Base-by-base conservation (phyloP, 805 yeast genomes). In the Lipomyces lipofer region DNA sequence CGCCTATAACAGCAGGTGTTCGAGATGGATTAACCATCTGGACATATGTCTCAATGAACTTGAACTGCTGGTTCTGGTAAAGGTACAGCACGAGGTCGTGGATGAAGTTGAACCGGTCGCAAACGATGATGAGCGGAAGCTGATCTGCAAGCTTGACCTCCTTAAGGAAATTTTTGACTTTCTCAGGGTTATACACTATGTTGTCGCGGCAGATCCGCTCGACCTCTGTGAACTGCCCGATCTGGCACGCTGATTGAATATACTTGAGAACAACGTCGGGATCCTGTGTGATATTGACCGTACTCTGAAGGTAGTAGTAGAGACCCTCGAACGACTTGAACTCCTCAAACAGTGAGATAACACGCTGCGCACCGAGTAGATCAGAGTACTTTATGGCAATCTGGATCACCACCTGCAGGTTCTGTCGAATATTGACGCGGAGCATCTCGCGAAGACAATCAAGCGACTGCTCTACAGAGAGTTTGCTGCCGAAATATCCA, bases 381-480 rank as follows among this genome's bases (percentile, higher is more conserved):
- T 94, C 99, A 40, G 97, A 88, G 74, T 86, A 94, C 73, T 91
- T 94, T 55, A 97, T 90, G 19, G 98, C 96, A 56, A 94, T 96
- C 76, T 94, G 99, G 58, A 92, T 90, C 28, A 88, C 94, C 58
- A 87, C 86, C 73, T 91, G 98, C 67, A 94, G 76, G 75, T 92
- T 92, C 71, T 84, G 95, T 59, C 87, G 87, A 67, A 86, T 75
- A 69, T 89, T 88, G 56, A 77, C 74, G 63, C 85, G 82, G 70
- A 94, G 78, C 81, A 94, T 84, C 70, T 90, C 96, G 67, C 83
- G 85, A 71, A 94, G 78, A 67, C 95, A 88, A 47, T 88, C 84
- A 63, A 90, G 78, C 17, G 96, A 83, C 76, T 94, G 98, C 66
- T 94, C 97, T 53, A 91, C 95, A 62, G 90, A 90, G 67, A 94